Percentiles rank a stretch among this genome's conserved stretches.
Conservation (phyloP, 2,329 filamentous ascomycete genomes). For the Knoxdaviesia capensis region DNA sequence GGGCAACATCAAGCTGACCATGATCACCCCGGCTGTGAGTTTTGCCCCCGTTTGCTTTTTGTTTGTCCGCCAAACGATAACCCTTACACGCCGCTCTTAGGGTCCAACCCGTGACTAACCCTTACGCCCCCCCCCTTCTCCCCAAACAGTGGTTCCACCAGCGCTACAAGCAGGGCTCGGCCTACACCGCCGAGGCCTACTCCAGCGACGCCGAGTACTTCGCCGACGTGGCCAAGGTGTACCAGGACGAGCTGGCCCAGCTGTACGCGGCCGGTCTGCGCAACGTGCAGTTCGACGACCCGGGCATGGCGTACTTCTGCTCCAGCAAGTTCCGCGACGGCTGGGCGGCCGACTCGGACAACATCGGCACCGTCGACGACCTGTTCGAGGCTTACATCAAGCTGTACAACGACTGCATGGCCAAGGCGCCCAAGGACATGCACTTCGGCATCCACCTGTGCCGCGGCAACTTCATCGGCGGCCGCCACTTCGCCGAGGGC, state of each 20-base stretch:
- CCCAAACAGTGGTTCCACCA: constrained; percentile 11
- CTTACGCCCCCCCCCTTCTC: too few species aligned
- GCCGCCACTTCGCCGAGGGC: constrained; percentile 42
- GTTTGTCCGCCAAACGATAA: not conserved
- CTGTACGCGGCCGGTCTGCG: constrained; percentile 41
- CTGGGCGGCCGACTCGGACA: constrained; percentile 46
- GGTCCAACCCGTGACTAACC: too few species aligned
- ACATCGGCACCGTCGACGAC: constrained; percentile 42
- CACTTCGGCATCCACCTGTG: constrained; percentile 51
- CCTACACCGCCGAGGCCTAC: constrained; percentile 10
- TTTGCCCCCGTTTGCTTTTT: constrained; percentile 15
- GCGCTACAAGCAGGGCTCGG: constrained; percentile 10
- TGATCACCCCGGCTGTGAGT: constrained; percentile 25
- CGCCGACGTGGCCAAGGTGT: constrained; percentile 42
- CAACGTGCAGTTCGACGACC: constrained; percentile 50
- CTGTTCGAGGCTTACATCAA: constrained; percentile 51
- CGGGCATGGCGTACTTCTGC: constrained; percentile 53
- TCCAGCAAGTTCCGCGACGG: constrained; percentile 50
- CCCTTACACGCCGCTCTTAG: too few species aligned
- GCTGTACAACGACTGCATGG: constrained; percentile 52
- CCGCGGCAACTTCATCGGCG: constrained; percentile 38
- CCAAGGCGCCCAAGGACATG: constrained; percentile 39
- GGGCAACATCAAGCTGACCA: constrained; percentile 30
- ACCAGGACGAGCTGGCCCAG: constrained; percentile 39
- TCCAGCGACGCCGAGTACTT: constrained; percentile 32